phyloP scores from a whole-genome alignment of 441 rosid genomes.

The Erodium trifolium region DNA sequence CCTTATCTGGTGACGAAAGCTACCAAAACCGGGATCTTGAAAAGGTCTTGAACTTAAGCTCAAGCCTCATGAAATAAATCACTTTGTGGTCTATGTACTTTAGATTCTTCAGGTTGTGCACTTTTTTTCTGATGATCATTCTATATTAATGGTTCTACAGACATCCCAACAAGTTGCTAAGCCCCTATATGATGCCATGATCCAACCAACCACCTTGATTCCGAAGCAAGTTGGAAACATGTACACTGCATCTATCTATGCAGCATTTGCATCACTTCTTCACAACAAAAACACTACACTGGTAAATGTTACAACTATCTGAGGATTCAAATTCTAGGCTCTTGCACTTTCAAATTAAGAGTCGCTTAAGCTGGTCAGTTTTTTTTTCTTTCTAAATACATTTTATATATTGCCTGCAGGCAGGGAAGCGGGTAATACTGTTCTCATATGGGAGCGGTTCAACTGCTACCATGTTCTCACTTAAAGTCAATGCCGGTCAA shows the following conservation, averaged over 20 bases:
- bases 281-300: conserved; percentile 60
- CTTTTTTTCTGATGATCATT: conserved; percentile 19
- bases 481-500: conserved; percentile 51
- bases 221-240: conserved; percentile 98
- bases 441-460: conserved; percentile 96
- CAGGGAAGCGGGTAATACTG: conserved; percentile 67
- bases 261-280: conserved; percentile 87
- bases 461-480: conserved; percentile 81
- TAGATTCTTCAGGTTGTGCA: conserved; percentile 6
- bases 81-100: background rate
- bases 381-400: background rate
- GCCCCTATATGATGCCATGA: conserved; percentile 69
- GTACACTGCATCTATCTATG: conserved; percentile 96
- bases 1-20: conserved; percentile 69
- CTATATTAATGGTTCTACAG: conserved; percentile 30
- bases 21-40: conserved; percentile 95
- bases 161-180: conserved; percentile 83
- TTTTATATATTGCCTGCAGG: conserved; percentile 32
- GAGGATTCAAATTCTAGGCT: background rate
- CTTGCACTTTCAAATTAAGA: background rate
- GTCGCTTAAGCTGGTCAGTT: background rate
- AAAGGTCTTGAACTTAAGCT: conserved; percentile 41
- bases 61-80: background rate
- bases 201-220: conserved; percentile 74
- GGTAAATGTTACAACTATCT: conserved; percentile 38